These are phyloP conservation scores for Leccinellum rugosiceps DNA, from an alignment of 768 basidiomycete species.

Conservation along the genomic window DNA sequence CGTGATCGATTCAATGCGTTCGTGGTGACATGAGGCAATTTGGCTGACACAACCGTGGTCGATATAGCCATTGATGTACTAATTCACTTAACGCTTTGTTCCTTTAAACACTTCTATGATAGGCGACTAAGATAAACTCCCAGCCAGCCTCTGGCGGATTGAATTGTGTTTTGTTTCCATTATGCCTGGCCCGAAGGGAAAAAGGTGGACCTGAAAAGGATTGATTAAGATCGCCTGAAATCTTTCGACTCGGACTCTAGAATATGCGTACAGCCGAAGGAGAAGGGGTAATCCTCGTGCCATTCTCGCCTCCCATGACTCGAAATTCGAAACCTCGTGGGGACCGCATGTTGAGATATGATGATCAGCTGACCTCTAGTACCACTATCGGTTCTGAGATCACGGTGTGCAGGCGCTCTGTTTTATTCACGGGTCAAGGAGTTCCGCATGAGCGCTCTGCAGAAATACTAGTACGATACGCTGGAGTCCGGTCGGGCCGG, in stretches of 20 bases:
- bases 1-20: slow-evolving; percentile 23
- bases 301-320: slow-evolving; percentile 2
- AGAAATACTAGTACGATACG: background rate
- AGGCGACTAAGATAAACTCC: background rate
- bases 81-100: background rate
- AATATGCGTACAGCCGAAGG: slow-evolving; percentile 3
- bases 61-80: slow-evolving; percentile 3
- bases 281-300: slow-evolving; percentile 9
- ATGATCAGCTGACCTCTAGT: slow-evolving; percentile 16
- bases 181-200: background rate
- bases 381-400: slow-evolving; percentile 9
- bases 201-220: slow-evolving; percentile 13
- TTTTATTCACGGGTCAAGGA: slow-evolving; percentile 3
- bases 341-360: slow-evolving; percentile 21
- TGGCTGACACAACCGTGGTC: background rate
- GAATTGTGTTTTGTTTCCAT: background rate
- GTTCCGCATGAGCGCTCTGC: slow-evolving; percentile 1
- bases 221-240: slow-evolving; percentile 6
- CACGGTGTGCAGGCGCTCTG: background rate
- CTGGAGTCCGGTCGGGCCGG: background rate
- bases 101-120: background rate
- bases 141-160: background rate
- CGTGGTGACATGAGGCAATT: slow-evolving; percentile 1
- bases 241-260: background rate
- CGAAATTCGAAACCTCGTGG: slow-evolving; percentile 24